phyloP scores from a whole-genome alignment of 106 monocot species.

The Apostasia shenzhenica region DNA sequence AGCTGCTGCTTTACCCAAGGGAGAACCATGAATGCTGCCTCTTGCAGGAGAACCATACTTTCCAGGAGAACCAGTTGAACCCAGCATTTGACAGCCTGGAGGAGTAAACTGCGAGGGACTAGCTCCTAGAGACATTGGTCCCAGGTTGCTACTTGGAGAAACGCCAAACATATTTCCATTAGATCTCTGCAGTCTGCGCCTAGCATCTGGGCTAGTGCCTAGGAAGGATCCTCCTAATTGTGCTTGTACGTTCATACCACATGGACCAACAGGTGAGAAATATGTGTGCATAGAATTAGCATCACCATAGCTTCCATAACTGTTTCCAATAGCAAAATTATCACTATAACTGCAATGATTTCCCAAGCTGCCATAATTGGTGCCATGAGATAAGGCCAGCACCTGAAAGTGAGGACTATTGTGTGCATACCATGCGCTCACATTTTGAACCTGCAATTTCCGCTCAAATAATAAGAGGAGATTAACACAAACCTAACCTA shows the following conservation, averaged over 20 bases:
- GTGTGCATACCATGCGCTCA: conserved; percentile 31
- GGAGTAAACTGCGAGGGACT: conserved; percentile 98
- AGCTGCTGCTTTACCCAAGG: conserved; percentile 61
- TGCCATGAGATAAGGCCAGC: conserved; percentile 59
- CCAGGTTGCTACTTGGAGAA: conserved; percentile 64
- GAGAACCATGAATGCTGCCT: conserved; percentile 49
- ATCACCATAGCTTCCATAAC: conserved; percentile 88
- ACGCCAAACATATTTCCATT: conserved; percentile 59
- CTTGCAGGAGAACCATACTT: conserved; percentile 80
- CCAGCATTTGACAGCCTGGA: conserved; percentile 65
- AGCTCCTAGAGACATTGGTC: conserved; percentile 81
- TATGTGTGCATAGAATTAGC: conserved; percentile 37
- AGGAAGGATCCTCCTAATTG: conserved; percentile 60
- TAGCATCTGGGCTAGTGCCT: conserved; percentile 74
- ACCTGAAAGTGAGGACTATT: conserved; percentile 61
- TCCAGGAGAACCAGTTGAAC: conserved; percentile 54
- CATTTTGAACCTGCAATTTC: conserved; percentile 56
- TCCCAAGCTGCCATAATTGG: conserved; percentile 85
- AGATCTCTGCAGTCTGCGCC: conserved; percentile 42
- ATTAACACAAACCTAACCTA: neutral
- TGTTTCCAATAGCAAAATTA: conserved; percentile 45
- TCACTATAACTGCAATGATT: conserved; percentile 86
- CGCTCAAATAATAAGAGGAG: neutral
- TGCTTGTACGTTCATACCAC: conserved; percentile 53
- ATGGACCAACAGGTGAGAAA: conserved; percentile 60